Conservation (phyloP, 2,329 filamentous ascomycete genomes). For the Akanthomyces lecanii region DNA sequence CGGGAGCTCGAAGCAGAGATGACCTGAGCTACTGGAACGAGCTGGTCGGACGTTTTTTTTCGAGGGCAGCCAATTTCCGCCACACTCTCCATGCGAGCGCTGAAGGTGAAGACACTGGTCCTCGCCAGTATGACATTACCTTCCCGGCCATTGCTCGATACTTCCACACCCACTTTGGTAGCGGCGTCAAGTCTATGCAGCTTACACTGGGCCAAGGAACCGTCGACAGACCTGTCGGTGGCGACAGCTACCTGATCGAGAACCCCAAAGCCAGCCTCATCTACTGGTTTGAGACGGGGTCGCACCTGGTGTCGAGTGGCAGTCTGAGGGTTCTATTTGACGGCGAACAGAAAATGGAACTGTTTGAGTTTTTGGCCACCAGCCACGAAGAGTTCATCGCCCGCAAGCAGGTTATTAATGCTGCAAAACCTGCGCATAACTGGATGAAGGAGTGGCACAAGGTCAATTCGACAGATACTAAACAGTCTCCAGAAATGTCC, state of each 20-base stretch:
- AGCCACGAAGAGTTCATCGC: conserved; percentile 81
- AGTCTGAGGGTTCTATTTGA: conserved; percentile 77
- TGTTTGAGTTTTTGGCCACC: conserved; percentile 75
- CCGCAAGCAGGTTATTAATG: conserved; percentile 58
- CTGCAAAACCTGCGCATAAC: conserved; percentile 56
- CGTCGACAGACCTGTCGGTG: conserved; percentile 52
- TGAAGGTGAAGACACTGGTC: conserved; percentile 52
- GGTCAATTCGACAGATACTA: conserved; percentile 53
- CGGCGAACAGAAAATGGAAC: conserved; percentile 71
- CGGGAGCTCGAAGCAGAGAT: conserved; percentile 55
- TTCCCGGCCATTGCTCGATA: conserved; percentile 80
- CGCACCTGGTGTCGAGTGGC: conserved; percentile 75
- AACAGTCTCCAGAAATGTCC: conserved; percentile 61
- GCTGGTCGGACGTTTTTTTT: conserved; percentile 81
- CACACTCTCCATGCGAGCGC: conserved; percentile 57
- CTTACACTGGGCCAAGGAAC: conserved; percentile 70
- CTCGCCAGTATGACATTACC: conserved; percentile 84
- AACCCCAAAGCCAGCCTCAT: conserved; percentile 75
- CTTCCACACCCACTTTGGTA: conserved; percentile 84
- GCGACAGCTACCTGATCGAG: conserved; percentile 68
- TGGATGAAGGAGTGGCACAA: conserved; percentile 64
- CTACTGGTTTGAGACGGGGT: conserved; percentile 82
- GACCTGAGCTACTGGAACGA: conserved; percentile 73
- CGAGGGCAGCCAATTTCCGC: conserved; percentile 69
- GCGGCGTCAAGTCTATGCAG: conserved; percentile 80